Evolutionary conservation across 495 filamentous ascomycete species (phyloP).

Genomic region (Sabuloglossum arenarium): DNA sequence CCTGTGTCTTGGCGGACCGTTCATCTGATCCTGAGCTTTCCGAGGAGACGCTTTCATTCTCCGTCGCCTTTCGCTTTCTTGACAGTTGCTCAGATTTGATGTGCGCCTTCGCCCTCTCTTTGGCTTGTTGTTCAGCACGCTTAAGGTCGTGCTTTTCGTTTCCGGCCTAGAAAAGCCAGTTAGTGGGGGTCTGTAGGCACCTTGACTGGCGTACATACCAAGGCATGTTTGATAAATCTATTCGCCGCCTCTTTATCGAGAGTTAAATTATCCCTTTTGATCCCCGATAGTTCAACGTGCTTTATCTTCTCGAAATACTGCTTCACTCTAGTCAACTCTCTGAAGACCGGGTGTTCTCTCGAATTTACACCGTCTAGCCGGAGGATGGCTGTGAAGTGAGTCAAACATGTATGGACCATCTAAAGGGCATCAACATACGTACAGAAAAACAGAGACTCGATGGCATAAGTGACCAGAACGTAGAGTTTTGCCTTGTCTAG

Average conservation of each 20-base stretch:
- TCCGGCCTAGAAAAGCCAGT: slow-evolving; percentile 26
- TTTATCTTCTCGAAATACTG: slow-evolving; percentile 93
- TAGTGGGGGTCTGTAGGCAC: background rate
- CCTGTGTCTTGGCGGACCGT: background rate
- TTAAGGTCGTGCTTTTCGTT: slow-evolving; percentile 40
- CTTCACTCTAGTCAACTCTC: slow-evolving; percentile 63
- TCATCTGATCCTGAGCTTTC: background rate
- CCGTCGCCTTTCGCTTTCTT: background rate
- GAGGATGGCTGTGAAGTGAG: slow-evolving; percentile 39
- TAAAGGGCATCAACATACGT: slow-evolving; percentile 11
- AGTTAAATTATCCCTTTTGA: slow-evolving; percentile 31
- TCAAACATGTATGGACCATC: slow-evolving; percentile 8
- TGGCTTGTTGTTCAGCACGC: slow-evolving; percentile 29
- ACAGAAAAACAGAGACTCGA: slow-evolving; percentile 91
- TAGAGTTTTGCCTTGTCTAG: slow-evolving; percentile 89
- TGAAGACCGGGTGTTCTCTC: slow-evolving; percentile 65
- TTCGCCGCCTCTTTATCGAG: slow-evolving; percentile 65
- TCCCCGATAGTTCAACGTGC: slow-evolving; percentile 28
- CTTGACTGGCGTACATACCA: slow-evolving; percentile 23
- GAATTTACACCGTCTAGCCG: slow-evolving; percentile 60
- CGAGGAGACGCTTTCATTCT: background rate
- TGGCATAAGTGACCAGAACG: slow-evolving; percentile 59
- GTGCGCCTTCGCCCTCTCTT: slow-evolving; percentile 28
- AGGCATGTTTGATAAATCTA: slow-evolving; percentile 58
- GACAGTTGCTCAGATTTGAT: slow-evolving; percentile 23